Evolutionary conservation across 1,139 yeast genomes (phyloP), one percentile per base, ranked within the genome.

Genomic region (Sugiyamaella grinbergsii): DNA sequence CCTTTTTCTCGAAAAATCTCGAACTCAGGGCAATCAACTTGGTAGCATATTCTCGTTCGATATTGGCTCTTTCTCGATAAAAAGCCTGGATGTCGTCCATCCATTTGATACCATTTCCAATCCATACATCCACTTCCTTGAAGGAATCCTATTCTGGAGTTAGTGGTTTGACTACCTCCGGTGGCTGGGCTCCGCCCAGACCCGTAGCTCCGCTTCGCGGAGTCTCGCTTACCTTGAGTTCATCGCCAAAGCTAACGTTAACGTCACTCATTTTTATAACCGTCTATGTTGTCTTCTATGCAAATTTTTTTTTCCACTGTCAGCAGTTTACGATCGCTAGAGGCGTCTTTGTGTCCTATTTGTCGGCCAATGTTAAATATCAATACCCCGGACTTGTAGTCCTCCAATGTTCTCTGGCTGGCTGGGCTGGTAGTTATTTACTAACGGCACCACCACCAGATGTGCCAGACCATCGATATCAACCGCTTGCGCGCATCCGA

Each of bases 1-100:
- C 85, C 65, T 91, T 89, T 67, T 81, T 85, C 53, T 83, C 86
- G 62, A 88, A 82, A 60, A 82, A 87, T 55, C 81, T 86, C 53
- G 82, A 73, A 47, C 89, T 77, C 57, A 94, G 71, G 7, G 78
- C 78, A 54, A 79, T 76, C 49, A 94, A 72, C 60, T 81, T 85
- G 19, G 75, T 72, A 15, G 96, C 78, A 62, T 93, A 90, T 60
- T 93, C 98, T 61, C 78, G 80, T 69, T 94, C 98, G 52, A 93
- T 77, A 11, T 73, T 65, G 1, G 96, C 83, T 41, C 98, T 72
- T 68, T 90, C 96, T 43, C 82, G 78, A 68, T 91, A 94, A 67
- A 91, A 94, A 43, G 78, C 78, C 61, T 87, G 95, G 8, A 93
- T 73, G 56, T 93, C 98, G 0, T 74, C 70, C 19, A 91, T 72